Evolutionary conservation across 2,329 filamentous ascomycete species (phyloP), one percentile per base, ranked within the genome.

Genomic region (Iodosphaeria phyllophila): DNA sequence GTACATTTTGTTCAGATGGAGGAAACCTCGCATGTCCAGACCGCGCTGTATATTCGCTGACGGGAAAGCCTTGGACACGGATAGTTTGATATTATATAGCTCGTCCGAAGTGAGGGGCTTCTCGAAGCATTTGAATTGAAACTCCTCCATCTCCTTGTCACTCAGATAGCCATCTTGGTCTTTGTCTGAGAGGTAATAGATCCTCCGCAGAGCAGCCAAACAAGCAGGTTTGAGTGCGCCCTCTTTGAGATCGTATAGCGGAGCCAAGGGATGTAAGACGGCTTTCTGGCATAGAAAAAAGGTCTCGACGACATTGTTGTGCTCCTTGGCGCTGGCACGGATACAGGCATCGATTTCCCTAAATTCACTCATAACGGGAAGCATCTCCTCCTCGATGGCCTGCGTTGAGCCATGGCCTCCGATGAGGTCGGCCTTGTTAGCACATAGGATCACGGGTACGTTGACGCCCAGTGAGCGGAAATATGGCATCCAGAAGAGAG

Each of bases 321-420:
- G 82, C 41, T 92, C 80, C 38, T 80, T 71, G 12, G 86, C 83
- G 49, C 84, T 95, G 6, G 84, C 83, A 28, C 89, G 69, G 44
- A 98, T 95, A 51, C 89, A 98, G 1, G 84, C 92, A 47, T 98
- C 89, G 34, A 98, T 93, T 50, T 95, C 89, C 44, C 92, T 86
- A 53, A 95, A 98, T 52, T 98, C 89, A 32, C 79, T 75, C 89
- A 98, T 93, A 35, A 98, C 74, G 1, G 89, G 89, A 16, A 95
- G 60, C 82, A 98, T 93, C 54, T 98, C 89, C 47, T 95, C 89
- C 41, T 92, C 79, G 22, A 92, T 70, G 6, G 92, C 75, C 46
- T 92, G 80, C 0, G 80, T 65, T 6, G 80, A 82, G 30, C 64
- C 77, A 20, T 69, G 74, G 37, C 77, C 74, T 3, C 65, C 67